Percentiles rank a stretch among this genome's conserved stretches.
These are phyloP conservation scores for Aspergillus pseudoviridinutans DNA, from an alignment of 2,329 filamentous ascomycete genomes.

Conservation along the genomic window DNA sequence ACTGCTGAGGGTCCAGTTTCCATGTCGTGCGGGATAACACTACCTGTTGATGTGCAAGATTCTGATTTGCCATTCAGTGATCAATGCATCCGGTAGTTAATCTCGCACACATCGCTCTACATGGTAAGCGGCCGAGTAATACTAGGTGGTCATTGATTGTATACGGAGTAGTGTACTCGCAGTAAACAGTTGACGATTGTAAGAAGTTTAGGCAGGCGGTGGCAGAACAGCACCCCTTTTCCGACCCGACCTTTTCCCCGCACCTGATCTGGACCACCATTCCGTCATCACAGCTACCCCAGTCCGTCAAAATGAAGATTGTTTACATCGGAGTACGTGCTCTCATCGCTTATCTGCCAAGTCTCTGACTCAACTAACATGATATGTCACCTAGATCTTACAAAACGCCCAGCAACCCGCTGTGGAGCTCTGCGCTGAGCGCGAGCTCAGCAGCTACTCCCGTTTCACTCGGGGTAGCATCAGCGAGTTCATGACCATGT, in stretches of 20 bases:
- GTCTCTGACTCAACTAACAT: not conserved
- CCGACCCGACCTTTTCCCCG: not conserved
- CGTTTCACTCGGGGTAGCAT: conserved; percentile 67
- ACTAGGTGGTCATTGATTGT: not conserved
- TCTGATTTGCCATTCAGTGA: no score
- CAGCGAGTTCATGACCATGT: conserved; percentile 74
- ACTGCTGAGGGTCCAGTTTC: no score
- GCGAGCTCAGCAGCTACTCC: conserved; percentile 71
- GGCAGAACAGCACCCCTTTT: not conserved
- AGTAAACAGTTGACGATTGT: no score
- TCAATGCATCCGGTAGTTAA: no score
- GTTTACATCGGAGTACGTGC: conserved; percentile 76
- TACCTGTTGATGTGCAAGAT: no score
- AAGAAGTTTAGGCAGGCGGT: not conserved
- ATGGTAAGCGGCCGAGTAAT: not conserved
- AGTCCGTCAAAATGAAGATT: conserved; percentile 67
- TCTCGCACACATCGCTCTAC: not conserved
- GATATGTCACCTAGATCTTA: conserved; percentile 57
- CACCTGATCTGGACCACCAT: not conserved
- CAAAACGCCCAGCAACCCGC: conserved; percentile 74
- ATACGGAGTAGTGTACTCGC: no score
- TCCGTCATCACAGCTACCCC: not conserved
- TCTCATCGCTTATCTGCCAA: conserved; percentile 1
- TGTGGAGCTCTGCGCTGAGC: conserved; percentile 71
- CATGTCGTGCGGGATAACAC: no score